phyloP scores from a whole-genome alignment of 106 monocot species.

The Phalaenopsis aphrodite region DNA sequence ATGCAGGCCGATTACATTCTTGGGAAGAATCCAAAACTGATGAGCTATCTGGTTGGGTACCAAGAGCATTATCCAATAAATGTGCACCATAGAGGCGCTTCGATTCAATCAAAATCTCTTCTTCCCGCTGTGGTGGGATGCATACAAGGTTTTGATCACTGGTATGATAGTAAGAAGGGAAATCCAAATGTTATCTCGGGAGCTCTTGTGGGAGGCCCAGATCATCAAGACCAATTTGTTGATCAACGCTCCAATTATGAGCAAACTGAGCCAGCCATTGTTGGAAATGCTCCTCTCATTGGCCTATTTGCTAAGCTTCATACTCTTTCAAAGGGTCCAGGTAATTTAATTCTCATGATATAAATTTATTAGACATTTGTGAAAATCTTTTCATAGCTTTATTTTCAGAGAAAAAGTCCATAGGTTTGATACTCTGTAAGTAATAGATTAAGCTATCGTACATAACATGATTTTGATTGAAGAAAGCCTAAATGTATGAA shows the following conservation, averaged over 20 bases:
- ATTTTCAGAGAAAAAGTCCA: background rate
- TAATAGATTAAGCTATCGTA: too few relatives aligned
- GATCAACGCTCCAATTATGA: slow-evolving; percentile 56
- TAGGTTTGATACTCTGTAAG: too few relatives aligned
- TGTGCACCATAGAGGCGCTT: slow-evolving; percentile 59
- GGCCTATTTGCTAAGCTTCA: slow-evolving; percentile 65
- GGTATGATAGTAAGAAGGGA: slow-evolving; percentile 24
- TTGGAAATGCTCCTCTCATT: slow-evolving; percentile 60
- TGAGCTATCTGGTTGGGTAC: slow-evolving; percentile 85
- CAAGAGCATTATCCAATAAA: slow-evolving; percentile 24
- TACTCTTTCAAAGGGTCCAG: slow-evolving; percentile 18
- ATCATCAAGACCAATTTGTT: slow-evolving; percentile 48
- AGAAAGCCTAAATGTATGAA: background rate
- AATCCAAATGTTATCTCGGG: slow-evolving; percentile 70
- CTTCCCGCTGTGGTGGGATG: slow-evolving; percentile 47
- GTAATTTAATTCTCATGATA: slow-evolving; percentile 9
- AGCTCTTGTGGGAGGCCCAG: slow-evolving; percentile 86
- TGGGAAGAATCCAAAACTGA: slow-evolving; percentile 68
- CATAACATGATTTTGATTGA: background rate
- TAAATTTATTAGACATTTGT: background rate
- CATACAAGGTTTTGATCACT: slow-evolving; percentile 52
- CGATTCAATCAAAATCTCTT: slow-evolving; percentile 24
- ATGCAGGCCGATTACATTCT: slow-evolving; percentile 80
- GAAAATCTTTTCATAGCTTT: background rate
- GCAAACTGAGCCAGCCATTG: slow-evolving; percentile 77